phyloP scores from a whole-genome alignment of 2,329 filamentous ascomycete species.

The Aspergillus caelatus region DNA sequence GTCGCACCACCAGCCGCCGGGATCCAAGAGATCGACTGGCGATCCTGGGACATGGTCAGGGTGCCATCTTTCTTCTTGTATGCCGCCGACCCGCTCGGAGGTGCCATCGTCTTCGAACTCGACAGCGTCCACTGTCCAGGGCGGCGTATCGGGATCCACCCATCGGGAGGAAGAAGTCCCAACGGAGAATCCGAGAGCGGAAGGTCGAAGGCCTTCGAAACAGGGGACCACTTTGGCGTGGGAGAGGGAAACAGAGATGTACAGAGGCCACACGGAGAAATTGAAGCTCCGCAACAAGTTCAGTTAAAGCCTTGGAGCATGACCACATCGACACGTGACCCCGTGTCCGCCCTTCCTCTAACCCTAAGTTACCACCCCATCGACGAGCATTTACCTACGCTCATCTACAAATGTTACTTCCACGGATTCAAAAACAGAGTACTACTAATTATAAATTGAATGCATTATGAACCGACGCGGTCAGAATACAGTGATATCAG shows the following conservation, averaged over 20 bases:
- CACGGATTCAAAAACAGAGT: neutral
- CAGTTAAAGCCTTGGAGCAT: neutral
- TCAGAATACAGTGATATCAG: neutral
- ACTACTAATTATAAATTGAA: neutral
- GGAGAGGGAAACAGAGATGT: neutral
- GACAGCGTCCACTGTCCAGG: conserved; percentile 43
- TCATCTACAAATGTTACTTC: neutral
- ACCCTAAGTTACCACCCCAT: conserved; percentile 1
- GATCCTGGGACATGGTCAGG: conserved; percentile 73
- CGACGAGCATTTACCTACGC: neutral
- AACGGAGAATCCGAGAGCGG: conserved; percentile 20
- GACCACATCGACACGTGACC: conserved; percentile 5
- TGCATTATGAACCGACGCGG: neutral
- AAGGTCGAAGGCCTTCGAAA: conserved; percentile 19
- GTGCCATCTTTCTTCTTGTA: conserved; percentile 98
- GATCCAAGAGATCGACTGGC: conserved; percentile 78
- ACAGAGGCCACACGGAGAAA: neutral
- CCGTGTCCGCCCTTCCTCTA: neutral
- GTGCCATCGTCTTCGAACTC: conserved; percentile 40
- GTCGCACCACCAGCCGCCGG: conserved; percentile 65
- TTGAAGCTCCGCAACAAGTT: conserved; percentile 4
- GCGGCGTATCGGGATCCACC: conserved; percentile 36
- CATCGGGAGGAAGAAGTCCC: conserved; percentile 34
- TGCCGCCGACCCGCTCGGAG: conserved; percentile 67
- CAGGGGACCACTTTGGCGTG: neutral